Percentiles rank a stretch among this genome's conserved stretches.
These are phyloP conservation scores for Coniella lustricola DNA, from an alignment of 2,329 filamentous ascomycete species.

Conservation along the genomic window DNA sequence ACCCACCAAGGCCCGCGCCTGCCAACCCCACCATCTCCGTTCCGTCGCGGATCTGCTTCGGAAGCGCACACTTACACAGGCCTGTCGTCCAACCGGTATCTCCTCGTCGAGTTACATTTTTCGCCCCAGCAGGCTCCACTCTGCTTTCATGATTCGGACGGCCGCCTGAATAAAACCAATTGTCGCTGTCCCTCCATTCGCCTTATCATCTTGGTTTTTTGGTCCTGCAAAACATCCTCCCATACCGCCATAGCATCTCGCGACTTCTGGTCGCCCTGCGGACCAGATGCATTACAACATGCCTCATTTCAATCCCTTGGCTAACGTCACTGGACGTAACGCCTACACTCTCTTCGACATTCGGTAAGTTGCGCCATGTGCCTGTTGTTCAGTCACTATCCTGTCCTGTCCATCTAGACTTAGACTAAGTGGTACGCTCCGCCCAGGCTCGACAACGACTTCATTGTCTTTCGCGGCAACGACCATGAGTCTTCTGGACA, in stretches of 20 bases:
- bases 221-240: background rate
- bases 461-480: slow-evolving; percentile 69
- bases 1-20: background rate
- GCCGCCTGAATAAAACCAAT: slow-evolving; percentile 15
- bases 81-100: slow-evolving; percentile 11
- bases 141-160: slow-evolving; percentile 12
- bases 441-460: slow-evolving; percentile 65
- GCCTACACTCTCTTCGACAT: slow-evolving; percentile 52
- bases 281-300: slow-evolving; percentile 29
- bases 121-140: slow-evolving; percentile 12
- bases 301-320: slow-evolving; percentile 52
- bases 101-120: slow-evolving; percentile 9
- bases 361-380: slow-evolving; percentile 36
- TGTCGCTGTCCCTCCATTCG: slow-evolving; percentile 2
- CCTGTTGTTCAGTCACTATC: background rate
- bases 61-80: slow-evolving; percentile 3
- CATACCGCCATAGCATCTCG: background rate
- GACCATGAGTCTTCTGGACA: slow-evolving; percentile 72
- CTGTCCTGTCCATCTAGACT: too few species aligned
- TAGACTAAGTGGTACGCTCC: slow-evolving; percentile 43
- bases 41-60: slow-evolving; percentile 10
- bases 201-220: slow-evolving; percentile 1
- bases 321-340: slow-evolving; percentile 42
- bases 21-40: slow-evolving; percentile 1
- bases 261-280: slow-evolving; percentile 1